phyloP scores from a whole-genome alignment of 2,329 filamentous ascomycete genomes.

The Clarireedia homoeocarpa region DNA sequence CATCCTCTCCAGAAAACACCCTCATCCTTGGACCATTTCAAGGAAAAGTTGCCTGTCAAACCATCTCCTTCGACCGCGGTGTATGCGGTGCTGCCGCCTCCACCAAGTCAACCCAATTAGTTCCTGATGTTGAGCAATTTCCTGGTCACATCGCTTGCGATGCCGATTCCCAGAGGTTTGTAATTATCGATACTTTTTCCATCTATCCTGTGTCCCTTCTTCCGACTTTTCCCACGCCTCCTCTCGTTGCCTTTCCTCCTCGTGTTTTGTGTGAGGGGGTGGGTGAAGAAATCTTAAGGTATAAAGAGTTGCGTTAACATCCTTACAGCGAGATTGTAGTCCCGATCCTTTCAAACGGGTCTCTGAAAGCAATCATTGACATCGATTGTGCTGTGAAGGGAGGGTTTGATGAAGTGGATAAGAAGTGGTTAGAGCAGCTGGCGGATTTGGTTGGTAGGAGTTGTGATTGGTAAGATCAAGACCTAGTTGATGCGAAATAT shows the following conservation, averaged over 20 bases:
- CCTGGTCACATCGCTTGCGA: slow-evolving; percentile 80
- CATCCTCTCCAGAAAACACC: slow-evolving; percentile 34
- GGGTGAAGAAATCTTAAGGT: no score
- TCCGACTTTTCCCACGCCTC: no score
- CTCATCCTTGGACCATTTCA: slow-evolving; percentile 76
- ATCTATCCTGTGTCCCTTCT: no score
- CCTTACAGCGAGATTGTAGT: slow-evolving; percentile 68
- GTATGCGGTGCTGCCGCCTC: slow-evolving; percentile 68
- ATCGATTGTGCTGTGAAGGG: slow-evolving; percentile 62
- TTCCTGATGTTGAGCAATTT: slow-evolving; percentile 64
- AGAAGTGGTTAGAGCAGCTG: slow-evolving; percentile 56
- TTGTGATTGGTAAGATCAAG: slow-evolving; percentile 53
- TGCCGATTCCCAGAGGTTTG: slow-evolving; percentile 46
- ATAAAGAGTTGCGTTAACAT: no score
- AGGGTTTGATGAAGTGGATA: slow-evolving; percentile 65
- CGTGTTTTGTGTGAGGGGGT: no score
- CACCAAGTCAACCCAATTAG: slow-evolving; percentile 53
- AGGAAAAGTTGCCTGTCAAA: slow-evolving; percentile 73
- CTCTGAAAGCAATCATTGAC: slow-evolving; percentile 69
- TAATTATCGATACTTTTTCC: no score
- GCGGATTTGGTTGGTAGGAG: slow-evolving; percentile 49
- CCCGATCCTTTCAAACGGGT: slow-evolving; percentile 43
- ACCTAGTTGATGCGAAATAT: no score
- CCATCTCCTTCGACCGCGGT: slow-evolving; percentile 63
- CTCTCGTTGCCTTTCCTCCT: no score